Evolutionary conservation across 176 grass and related monocot genomes (phyloP), one percentile per base, ranked within the genome.

Genomic region (Avena eriantha): DNA sequence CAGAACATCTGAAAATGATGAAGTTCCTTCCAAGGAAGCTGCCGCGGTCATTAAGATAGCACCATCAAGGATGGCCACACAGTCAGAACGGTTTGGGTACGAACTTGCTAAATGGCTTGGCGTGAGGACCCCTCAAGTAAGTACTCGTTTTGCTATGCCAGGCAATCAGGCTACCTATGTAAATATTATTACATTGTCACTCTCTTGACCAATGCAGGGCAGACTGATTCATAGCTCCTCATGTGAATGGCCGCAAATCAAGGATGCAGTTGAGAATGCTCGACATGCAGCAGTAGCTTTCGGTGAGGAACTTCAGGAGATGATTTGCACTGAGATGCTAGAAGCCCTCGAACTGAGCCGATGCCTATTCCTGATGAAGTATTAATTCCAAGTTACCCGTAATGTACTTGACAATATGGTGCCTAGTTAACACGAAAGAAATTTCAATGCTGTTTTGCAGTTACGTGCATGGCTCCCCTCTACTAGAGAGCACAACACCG

Each of bases 321-420:
- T 95, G 87, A 93, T 94, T 69, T 98, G 93, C 26, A 82, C 83
- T 8, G 92, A 98, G 77, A 82, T 98, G 90, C 88, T 94, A 76
- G 93, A 98, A 89, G 93, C 90, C 68, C 93, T 98, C 14, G 96
- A 98, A 83, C 80, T 98, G 51, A 98, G 88, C 43, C 91, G 96
- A 48, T 98, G 96, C 82, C 84, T 98, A 80, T 92, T 94, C 79
- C 82, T 98, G 41, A 98, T 98, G 96, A 98, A 95, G 96, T 98
- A 95, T 33, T 77, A 71, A 83, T 23, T 53, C 45, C 46, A 85
- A 21, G 26, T 65, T 91, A 69, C 19, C 45, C 59, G 65, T 73
- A 80, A 67, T 72, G 43, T 77, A 68, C 81, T 82, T 22, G 33
- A 73, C 55, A 74, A 75, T 76, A 69, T 75, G 36, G n/a, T 58